Percentiles rank a stretch among this genome's conserved stretches.
Evolutionary conservation across 139 green algal genomes (phyloP).

Genomic region (Diplosphaera chodatii): DNA sequence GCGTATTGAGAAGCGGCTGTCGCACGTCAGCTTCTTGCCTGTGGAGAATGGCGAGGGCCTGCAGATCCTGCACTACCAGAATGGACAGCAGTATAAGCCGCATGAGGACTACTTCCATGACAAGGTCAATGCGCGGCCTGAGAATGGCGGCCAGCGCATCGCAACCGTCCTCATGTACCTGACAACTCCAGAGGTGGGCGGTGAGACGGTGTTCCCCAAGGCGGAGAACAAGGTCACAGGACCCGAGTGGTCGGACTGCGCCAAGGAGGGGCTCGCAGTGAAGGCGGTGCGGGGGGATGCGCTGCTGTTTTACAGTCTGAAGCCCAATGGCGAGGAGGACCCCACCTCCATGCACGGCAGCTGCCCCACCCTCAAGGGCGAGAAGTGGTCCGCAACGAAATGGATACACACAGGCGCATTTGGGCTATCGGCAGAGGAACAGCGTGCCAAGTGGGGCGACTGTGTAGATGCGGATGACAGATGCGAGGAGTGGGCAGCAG

Average conservation of each 20-base stretch:
- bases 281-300: constrained; percentile 40
- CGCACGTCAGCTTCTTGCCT: constrained; percentile 30
- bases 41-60: constrained; percentile 51
- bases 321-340: constrained; percentile 53
- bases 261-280: constrained; percentile 39
- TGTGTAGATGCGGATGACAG: constrained; percentile 20
- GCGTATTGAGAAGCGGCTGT: constrained; percentile 59
- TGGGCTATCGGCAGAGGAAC: constrained; percentile 7
- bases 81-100: constrained; percentile 80
- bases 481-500: constrained; percentile 9
- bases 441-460: constrained; percentile 21
- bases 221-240: constrained; percentile 29
- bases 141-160: constrained; percentile 57
- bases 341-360: constrained; percentile 51
- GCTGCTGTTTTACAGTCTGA: constrained; percentile 54
- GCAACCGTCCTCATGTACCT: constrained; percentile 76
- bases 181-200: constrained; percentile 5
- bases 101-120: constrained; percentile 84
- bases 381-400: constrained; percentile 49
- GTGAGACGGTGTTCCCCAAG: constrained; percentile 18
- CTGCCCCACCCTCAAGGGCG: constrained; percentile 55
- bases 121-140: constrained; percentile 37
- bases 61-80: constrained; percentile 67
- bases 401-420: constrained; percentile 53
- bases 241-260: constrained; percentile 41